A percentile compares a stretch with the other conserved stretches of the same genome.
Conservation (phyloP, 176 grass and related monocot species). For the Oryza coarctata region DNA sequence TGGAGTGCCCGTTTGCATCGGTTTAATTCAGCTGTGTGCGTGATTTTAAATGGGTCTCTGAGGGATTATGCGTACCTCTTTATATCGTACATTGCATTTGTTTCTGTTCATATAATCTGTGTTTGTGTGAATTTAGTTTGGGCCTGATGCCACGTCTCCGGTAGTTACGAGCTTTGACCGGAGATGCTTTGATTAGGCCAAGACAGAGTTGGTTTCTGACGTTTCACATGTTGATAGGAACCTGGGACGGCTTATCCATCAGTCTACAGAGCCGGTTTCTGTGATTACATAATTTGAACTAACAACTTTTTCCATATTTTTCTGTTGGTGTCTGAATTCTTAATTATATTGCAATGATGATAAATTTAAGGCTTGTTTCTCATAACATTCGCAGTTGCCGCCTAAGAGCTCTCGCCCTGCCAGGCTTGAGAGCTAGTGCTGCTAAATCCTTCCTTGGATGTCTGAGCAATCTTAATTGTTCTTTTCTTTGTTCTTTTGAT, state of each 20-base stretch:
- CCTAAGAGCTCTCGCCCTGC: slow-evolving; percentile 52
- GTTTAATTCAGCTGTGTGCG: slow-evolving; percentile 47
- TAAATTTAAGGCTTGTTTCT: slow-evolving; percentile 57
- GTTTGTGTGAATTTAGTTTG: neutral
- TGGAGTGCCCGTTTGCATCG: neutral
- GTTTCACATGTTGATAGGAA: slow-evolving; percentile 91
- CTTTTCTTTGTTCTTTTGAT: too few relatives aligned
- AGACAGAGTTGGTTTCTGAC: slow-evolving; percentile 34
- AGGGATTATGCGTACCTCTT: slow-evolving; percentile 13
- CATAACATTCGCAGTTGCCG: slow-evolving; percentile 55
- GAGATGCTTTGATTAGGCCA: slow-evolving; percentile 71
- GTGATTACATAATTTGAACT: slow-evolving; percentile 92
- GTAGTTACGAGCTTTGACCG: slow-evolving; percentile 56
- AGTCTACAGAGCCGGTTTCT: slow-evolving; percentile 72
- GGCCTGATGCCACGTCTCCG: slow-evolving; percentile 73
- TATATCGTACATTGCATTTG: neutral
- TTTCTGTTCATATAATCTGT: neutral
- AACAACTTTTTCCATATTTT: neutral
- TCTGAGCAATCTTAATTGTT: slow-evolving; percentile 15
- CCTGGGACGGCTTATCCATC: slow-evolving; percentile 48
- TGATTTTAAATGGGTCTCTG: slow-evolving; percentile 94
- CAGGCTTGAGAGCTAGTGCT: slow-evolving; percentile 60
- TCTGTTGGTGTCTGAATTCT: neutral
- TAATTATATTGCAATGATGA: slow-evolving; percentile 27
- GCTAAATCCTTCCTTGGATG: slow-evolving; percentile 55